Conservation (phyloP, 2,329 filamentous ascomycete species). For the Neonectria ditissima region DNA sequence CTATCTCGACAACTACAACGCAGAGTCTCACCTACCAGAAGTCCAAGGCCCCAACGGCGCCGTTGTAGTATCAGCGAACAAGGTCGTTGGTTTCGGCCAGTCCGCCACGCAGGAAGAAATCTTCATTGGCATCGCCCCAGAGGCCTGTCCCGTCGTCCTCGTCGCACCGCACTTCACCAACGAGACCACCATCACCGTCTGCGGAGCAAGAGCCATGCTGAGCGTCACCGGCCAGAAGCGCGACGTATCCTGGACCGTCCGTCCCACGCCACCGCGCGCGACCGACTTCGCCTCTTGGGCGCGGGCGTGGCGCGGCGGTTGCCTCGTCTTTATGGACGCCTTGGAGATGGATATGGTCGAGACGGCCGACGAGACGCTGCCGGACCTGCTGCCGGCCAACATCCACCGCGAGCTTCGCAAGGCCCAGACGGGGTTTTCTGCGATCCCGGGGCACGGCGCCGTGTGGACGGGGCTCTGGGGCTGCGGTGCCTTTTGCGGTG, state of each 20-base stretch:
- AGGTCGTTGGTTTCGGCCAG: conserved; percentile 50
- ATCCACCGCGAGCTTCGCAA: conserved; percentile 49
- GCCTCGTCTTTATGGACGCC: conserved; percentile 53
- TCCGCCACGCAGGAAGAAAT: conserved; percentile 53
- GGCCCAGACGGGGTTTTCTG: conserved; percentile 45
- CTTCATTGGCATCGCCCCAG: conserved; percentile 50
- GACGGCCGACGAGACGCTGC: conserved; percentile 26
- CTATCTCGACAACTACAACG: conserved; percentile 41
- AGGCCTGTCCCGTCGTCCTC: conserved; percentile 51
- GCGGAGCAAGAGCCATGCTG: conserved; percentile 46
- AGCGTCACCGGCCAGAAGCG: conserved; percentile 47
- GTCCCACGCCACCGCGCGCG: not conserved
- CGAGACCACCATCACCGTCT: conserved; percentile 44
- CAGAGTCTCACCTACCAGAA: conserved; percentile 36
- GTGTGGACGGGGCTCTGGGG: conserved; percentile 50
- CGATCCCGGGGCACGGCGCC: conserved; percentile 26
- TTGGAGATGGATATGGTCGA: conserved; percentile 50
- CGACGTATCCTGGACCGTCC: conserved; percentile 41
- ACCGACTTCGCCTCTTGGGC: conserved; percentile 7
- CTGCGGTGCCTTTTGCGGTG: conserved; percentile 52
- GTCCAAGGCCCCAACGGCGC: conserved; percentile 43
- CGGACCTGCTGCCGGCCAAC: conserved; percentile 44
- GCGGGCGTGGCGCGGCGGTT: conserved; percentile 37
- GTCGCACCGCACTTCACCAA: conserved; percentile 46
- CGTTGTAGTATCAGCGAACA: conserved; percentile 51